Evolutionary conservation across 1,139 yeast genomes (phyloP).

Genomic region (Cylindricascospora bacillispora): DNA sequence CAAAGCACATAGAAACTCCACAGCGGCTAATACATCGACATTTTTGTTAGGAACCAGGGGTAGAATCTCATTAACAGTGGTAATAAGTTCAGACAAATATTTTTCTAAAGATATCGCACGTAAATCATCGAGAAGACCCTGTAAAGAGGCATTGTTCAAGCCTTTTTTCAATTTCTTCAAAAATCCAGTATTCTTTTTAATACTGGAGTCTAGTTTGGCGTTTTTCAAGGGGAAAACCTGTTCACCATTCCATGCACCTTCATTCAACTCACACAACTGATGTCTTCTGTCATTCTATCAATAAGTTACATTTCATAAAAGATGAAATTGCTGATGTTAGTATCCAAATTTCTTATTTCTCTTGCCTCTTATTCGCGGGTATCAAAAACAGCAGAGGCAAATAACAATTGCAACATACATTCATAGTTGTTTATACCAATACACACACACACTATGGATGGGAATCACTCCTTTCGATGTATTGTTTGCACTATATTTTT

Average conservation of each 20-base stretch:
- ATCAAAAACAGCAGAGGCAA: too few species aligned
- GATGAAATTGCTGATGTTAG: too few species aligned
- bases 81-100: constrained; percentile 59
- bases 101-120: constrained; percentile 54
- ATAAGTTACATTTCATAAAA: not conserved
- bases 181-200: constrained; percentile 76
- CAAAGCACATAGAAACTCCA: constrained; percentile 56
- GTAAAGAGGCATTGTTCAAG: constrained; percentile 37
- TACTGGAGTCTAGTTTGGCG: constrained; percentile 51
- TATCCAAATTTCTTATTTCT: too few species aligned
- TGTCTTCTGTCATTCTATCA: constrained; percentile 25
- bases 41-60: constrained; percentile 36
- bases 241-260: constrained; percentile 43
- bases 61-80: constrained; percentile 54
- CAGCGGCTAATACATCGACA: constrained; percentile 52
- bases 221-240: constrained; percentile 19
- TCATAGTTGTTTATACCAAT: too few species aligned
- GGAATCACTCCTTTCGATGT: too few species aligned
- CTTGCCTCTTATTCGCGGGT: too few species aligned
- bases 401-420: constrained; percentile 5
- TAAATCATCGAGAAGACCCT: constrained; percentile 47
- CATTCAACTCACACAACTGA: constrained; percentile 33
- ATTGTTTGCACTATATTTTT: too few species aligned
- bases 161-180: constrained; percentile 56
- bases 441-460: too few species aligned